These are phyloP conservation scores for Calonectria montana DNA, from an alignment of 2,329 filamentous ascomycete species.

Conservation along the genomic window DNA sequence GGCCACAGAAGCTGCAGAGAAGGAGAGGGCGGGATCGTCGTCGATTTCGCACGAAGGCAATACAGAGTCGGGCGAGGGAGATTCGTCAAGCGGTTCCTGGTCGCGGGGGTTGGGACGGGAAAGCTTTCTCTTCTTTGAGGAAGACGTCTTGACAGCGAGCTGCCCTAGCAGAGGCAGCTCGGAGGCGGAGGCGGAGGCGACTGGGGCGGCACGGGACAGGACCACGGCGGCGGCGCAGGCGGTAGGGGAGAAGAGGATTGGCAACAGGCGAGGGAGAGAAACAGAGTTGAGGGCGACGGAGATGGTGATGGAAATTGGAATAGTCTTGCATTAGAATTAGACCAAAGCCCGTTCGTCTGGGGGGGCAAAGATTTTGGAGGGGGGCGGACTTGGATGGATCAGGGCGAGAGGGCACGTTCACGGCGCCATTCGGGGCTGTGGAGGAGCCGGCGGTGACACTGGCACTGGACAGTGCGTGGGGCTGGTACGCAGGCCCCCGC, in stretches of 20 bases:
- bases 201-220: slow-evolving; percentile 25
- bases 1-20: slow-evolving; percentile 56
- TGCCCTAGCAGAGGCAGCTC: slow-evolving; percentile 75
- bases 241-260: slow-evolving; percentile 9
- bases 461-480: slow-evolving; percentile 31
- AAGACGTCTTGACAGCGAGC: slow-evolving; percentile 79
- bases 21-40: slow-evolving; percentile 63
- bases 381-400: slow-evolving; percentile 17
- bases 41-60: slow-evolving; percentile 65
- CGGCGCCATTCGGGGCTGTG: slow-evolving; percentile 35
- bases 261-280: slow-evolving; percentile 14
- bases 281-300: slow-evolving; percentile 19
- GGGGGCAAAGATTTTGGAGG: background rate
- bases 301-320: slow-evolving; percentile 30
- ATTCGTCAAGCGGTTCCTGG: slow-evolving; percentile 50
- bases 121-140: slow-evolving; percentile 79
- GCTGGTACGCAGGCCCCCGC: background rate
- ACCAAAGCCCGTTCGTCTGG: slow-evolving; percentile 11
- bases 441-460: slow-evolving; percentile 34
- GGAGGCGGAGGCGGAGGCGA: slow-evolving; percentile 39
- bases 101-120: slow-evolving; percentile 60
- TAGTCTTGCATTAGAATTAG: slow-evolving; percentile 29
- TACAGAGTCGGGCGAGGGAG: slow-evolving; percentile 58
- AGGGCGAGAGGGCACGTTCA: slow-evolving; percentile 25
- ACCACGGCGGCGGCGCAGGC: slow-evolving; percentile 21